These are phyloP conservation scores for Alternaria triticina DNA, from an alignment of 2,329 filamentous ascomycete genomes.

Conservation along the genomic window DNA sequence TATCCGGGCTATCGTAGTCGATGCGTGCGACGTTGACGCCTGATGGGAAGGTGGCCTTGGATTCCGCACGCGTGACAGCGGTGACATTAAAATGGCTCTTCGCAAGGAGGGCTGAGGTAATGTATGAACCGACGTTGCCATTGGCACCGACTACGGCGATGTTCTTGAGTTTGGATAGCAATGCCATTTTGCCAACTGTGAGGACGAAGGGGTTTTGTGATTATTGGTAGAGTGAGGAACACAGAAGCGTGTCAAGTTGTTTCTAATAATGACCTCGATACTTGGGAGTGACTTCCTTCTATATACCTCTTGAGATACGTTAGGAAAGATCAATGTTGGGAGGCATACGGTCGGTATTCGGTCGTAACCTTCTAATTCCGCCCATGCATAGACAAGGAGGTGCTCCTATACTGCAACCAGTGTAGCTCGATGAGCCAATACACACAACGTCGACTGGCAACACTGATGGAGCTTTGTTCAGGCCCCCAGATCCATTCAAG, in stretches of 20 bases:
- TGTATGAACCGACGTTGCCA: conserved; percentile 32
- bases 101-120: conserved; percentile 50
- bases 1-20: conserved; percentile 57
- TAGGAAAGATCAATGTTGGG: not conserved
- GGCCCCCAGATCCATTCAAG: not conserved
- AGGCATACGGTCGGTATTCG: conserved; percentile 1
- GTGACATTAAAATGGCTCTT: conserved; percentile 58
- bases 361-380: not conserved
- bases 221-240: not conserved
- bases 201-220: not conserved
- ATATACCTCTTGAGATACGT: not conserved
- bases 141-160: conserved; percentile 50
- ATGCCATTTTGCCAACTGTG: not conserved
- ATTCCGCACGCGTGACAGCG: conserved; percentile 56
- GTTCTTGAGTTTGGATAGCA: conserved; percentile 32
- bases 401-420: not conserved
- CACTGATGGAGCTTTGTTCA: not conserved
- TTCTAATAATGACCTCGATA: not conserved
- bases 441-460: not conserved
- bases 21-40: conserved; percentile 51
- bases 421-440: not conserved
- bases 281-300: not conserved
- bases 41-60: conserved; percentile 50
- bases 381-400: not conserved
- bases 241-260: not conserved